Evolutionary conservation across 495 filamentous ascomycete genomes (phyloP), one percentile per base, ranked within the genome.

Genomic region (Lophiostoma macrostomum): DNA sequence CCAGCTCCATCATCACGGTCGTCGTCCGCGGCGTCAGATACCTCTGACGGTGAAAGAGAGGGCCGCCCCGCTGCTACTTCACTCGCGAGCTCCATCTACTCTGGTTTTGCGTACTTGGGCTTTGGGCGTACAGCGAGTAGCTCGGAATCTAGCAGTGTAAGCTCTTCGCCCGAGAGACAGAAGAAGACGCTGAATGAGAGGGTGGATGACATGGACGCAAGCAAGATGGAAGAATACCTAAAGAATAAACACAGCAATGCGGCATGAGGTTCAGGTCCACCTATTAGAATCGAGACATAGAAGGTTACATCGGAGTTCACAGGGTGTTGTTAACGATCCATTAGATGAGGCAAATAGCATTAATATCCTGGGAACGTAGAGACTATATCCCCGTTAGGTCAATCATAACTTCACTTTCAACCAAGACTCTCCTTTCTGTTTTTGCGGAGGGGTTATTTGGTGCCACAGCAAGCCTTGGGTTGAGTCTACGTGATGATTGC

Each of bases 31-130:
- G 43, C 23, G 3, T 50, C 46, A 11, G 36, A 39, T 27, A 41
- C 34, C 0, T 43, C 42, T 18, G 4, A 22, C 14, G 43, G 36
- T 12, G 43, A 42, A 3, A 6, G n/a, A 27, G 53, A 42, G 35
- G 34, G 25, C 19, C 16, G 13, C 28, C 19, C 32, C 13, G 43
- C 44, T 1, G 43, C 53, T 0, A 19, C 10, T 7, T 32, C 25
- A 3, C 20, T 56, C 0, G 53, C 53, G 4, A 49, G 24, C 20
- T 56, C 53, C 4, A 56, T 56, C 13, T 56, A 56, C 20, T 56
- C 53, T n/a, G 37, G 53, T 3, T 56, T 56, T 23, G 53, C 53
- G 25, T 25, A 25, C 7, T 37, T 56, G 14, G 53, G 53, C 10
- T 56, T 56, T 22, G 53, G 53, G 14, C 13, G 53, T 18, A 36